Evolutionary conservation across 2,329 filamentous ascomycete species (phyloP).

Genomic region (Apiospora pterosperma): DNA sequence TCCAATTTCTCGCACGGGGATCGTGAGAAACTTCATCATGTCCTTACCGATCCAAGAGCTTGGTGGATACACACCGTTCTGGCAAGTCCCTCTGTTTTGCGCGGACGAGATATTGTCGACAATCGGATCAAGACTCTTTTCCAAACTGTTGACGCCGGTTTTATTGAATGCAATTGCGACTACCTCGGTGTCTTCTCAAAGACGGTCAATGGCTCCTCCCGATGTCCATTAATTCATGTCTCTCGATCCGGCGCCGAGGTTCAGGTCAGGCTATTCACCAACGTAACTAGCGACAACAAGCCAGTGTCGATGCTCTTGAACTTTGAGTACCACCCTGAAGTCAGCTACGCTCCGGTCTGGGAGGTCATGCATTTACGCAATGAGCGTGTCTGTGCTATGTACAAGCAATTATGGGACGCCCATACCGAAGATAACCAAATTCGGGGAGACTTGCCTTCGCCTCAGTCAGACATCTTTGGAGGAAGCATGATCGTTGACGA

Average conservation of each 20-base stretch:
- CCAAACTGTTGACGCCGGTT: conserved; percentile 6
- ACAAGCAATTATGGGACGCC: conserved; percentile 78
- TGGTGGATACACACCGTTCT: conserved; percentile 9
- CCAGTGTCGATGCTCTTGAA: conserved; percentile 77
- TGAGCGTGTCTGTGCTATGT: conserved; percentile 96
- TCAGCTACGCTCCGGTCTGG: conserved; percentile 90
- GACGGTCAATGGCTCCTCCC: conserved; percentile 26
- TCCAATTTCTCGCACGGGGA: neutral
- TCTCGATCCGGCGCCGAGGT: conserved; percentile 72
- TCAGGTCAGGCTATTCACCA: conserved; percentile 81
- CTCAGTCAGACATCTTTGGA: conserved; percentile 82
- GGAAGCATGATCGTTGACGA: conserved; percentile 79
- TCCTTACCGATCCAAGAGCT: neutral
- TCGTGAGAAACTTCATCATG: conserved; percentile 36
- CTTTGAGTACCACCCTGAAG: conserved; percentile 90
- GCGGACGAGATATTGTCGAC: conserved; percentile 4
- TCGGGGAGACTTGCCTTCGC: conserved; percentile 70
- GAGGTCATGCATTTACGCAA: conserved; percentile 93
- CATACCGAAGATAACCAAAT: conserved; percentile 65
- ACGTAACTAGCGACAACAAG: conserved; percentile 76
- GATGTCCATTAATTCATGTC: conserved; percentile 67
- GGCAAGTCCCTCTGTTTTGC: neutral
- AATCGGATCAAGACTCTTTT: conserved; percentile 10
- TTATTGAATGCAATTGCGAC: conserved; percentile 10
- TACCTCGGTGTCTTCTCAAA: conserved; percentile 35